These are phyloP conservation scores for Cyberlindnera galapagoensis DNA, from an alignment of 805 yeast genomes.

Conservation along the genomic window DNA sequence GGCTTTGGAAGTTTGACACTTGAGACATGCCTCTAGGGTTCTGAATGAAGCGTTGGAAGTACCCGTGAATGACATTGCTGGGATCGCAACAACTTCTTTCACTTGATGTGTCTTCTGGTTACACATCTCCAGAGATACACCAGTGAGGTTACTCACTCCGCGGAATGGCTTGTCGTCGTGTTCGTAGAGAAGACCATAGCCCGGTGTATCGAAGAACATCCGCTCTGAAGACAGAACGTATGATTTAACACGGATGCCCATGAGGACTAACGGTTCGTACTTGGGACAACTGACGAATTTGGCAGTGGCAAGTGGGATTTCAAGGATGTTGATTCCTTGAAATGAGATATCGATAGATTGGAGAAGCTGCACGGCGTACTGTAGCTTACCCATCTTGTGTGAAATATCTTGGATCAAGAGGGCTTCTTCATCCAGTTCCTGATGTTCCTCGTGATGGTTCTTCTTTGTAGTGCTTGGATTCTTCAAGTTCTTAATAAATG, in stretches of 20 bases:
- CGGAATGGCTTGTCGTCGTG: conserved; percentile 38
- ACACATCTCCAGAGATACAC: conserved; percentile 27
- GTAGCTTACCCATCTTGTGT: conserved; percentile 6
- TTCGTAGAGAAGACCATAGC: conserved; percentile 37
- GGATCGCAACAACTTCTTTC: conserved; percentile 16
- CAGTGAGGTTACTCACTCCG: conserved; percentile 31
- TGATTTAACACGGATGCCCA: conserved; percentile 18
- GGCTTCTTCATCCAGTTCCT: conserved; percentile 5
- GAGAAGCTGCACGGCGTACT: conserved; percentile 12
- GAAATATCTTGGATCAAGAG: conserved; percentile 11
- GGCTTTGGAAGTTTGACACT: conserved; percentile 23
- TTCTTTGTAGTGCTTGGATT: background rate
- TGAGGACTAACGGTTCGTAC: conserved; percentile 19
- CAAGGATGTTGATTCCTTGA: conserved; percentile 13
- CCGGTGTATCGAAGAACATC: conserved; percentile 33
- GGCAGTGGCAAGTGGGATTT: conserved; percentile 18
- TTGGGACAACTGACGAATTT: conserved; percentile 15
- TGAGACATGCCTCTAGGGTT: conserved; percentile 23
- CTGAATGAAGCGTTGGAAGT: conserved; percentile 34
- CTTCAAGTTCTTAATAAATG: conserved; percentile 5
- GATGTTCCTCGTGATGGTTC: background rate
- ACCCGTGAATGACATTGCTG: conserved; percentile 28
- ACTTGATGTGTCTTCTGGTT: conserved; percentile 14
- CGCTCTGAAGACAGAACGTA: conserved; percentile 22
- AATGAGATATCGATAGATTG: conserved; percentile 15